Evolutionary conservation across 2,329 filamentous ascomycete genomes (phyloP).

Genomic region (Fusarium burgessii): DNA sequence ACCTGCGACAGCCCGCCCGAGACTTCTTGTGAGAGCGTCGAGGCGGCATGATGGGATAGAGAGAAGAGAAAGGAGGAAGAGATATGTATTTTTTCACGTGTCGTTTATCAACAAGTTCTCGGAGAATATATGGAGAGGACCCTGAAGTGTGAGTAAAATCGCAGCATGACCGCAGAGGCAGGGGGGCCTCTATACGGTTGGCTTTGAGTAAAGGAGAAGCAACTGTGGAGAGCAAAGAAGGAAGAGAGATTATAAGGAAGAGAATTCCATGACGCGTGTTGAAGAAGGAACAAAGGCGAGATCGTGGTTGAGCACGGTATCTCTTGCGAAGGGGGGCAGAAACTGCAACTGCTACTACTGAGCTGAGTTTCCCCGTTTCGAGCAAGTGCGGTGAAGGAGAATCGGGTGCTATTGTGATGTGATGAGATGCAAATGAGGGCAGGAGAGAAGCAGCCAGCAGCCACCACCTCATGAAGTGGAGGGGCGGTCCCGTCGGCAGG

Average conservation of each 20-base stretch:
- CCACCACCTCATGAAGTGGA: conserved; percentile 28
- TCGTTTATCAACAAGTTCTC: conserved; percentile 39
- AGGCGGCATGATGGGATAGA: conserved; percentile 65
- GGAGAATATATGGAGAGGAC: conserved; percentile 42
- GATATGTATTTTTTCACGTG: conserved; percentile 31
- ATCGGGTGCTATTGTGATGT: conserved; percentile 35
- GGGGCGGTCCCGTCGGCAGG: conserved; percentile 34
- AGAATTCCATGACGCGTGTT: conserved; percentile 39
- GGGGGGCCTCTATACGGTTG: conserved; percentile 28
- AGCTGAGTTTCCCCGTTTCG: conserved; percentile 6
- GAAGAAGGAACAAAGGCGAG: conserved; percentile 28
- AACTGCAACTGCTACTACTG: conserved; percentile 1
- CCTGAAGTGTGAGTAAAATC: conserved; percentile 43
- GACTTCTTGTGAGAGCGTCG: conserved; percentile 78
- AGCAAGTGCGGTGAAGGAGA: conserved; percentile 38
- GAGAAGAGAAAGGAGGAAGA: neutral
- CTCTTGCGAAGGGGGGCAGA: conserved; percentile 17
- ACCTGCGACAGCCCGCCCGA: conserved; percentile 73
- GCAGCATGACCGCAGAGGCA: conserved; percentile 50
- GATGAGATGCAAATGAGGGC: conserved; percentile 38
- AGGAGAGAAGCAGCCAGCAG: conserved; percentile 26
- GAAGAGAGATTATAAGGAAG: conserved; percentile 27
- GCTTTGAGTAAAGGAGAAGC: conserved; percentile 29
- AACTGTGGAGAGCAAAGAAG: conserved; percentile 29
- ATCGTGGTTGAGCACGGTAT: conserved; percentile 47